phyloP scores from a whole-genome alignment of 208 protist species.

The Trypanosoma vivax region DNA sequence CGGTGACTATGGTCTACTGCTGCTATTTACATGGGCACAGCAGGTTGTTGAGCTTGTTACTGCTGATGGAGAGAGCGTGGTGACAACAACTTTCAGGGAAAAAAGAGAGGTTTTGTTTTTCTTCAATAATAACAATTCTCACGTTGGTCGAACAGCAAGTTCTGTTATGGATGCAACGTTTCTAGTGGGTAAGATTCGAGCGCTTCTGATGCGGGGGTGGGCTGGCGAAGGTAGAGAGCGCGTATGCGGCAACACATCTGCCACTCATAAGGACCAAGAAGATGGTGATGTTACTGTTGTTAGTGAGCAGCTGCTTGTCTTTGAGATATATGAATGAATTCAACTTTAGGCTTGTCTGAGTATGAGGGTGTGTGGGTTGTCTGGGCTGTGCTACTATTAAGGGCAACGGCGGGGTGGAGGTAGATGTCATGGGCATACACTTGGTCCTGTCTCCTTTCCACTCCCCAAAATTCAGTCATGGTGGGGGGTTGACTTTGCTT shows the following conservation, averaged over 20 bases:
- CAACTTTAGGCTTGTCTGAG: too few species aligned
- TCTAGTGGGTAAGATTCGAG: conserved; percentile 31
- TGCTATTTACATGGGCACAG: conserved; percentile 59
- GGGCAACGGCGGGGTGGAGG: too few species aligned
- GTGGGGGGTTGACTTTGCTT: too few species aligned
- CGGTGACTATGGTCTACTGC: conserved; percentile 60
- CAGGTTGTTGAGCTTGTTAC: conserved; percentile 36
- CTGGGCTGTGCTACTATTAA: too few species aligned
- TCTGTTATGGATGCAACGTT: conserved; percentile 70
- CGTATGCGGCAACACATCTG: too few species aligned
- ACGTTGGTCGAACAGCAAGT: conserved; percentile 56
- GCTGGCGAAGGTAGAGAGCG: too few species aligned
- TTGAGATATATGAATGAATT: too few species aligned
- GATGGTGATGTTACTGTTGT: conserved; percentile 7
- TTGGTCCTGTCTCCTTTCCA: too few species aligned
- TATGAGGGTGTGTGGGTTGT: too few species aligned
- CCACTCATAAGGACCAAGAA: too few species aligned
- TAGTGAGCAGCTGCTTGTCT: conserved; percentile 3
- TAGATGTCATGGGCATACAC: too few species aligned
- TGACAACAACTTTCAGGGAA: background rate
- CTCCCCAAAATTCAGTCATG: too few species aligned
- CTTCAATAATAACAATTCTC: conserved; percentile 78
- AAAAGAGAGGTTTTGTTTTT: conserved; percentile 64
- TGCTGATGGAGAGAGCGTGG: background rate
- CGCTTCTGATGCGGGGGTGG: conserved; percentile 9